Evolutionary conservation across 306 rosid species (phyloP), one percentile per base, ranked within the genome.

Genomic region (Leucaena leucocephala): DNA sequence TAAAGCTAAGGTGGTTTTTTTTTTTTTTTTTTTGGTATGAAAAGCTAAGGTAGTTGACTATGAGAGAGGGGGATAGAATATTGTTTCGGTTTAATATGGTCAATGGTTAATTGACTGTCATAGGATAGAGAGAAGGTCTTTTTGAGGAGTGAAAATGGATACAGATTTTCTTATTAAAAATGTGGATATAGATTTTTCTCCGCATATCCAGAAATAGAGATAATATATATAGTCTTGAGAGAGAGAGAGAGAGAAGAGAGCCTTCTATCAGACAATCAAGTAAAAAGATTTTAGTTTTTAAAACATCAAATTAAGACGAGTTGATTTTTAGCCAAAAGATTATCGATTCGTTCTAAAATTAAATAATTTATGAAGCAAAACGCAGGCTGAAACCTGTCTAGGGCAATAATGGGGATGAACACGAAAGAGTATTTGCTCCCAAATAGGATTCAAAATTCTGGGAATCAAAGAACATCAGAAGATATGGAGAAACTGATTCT

Each of bases 401-500:
- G 22, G 2, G 63, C 14, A 21, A 19, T 57, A 4, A 68, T 5
- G 55, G 73, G 33, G 54, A 44, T 21, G 42, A 3, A 12, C 6
- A 12, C 3, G 36, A 1, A 16, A 12, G 38, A 3, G 3, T 2
- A 21, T 5, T 43, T 44, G 38, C 17, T 0, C 4, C 0, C 6
- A 2, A 10, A 19, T n/a, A 68, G 34, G 54, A 68, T n/a, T 16
- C 58, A 27, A 1, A 10, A 54, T 54, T 55, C 62, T 7, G 62
- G 45, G 2, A 8, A 8, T 19, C 0, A 27, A 27, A 45, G 70
- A 43, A 72, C 19, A 65, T 12, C 2, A 35, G 40, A 70, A 42
- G 12, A 16, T n/a, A 36, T 27, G 33, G 80, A 19, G 64, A 52
- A 38, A 43, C 43, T 68, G 77, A 65, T 68, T 83, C 86, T 77